Percentiles rank a stretch among this genome's conserved stretches.
Evolutionary conservation across 495 filamentous ascomycete species (phyloP).

Genomic region (Xylaria acuta): DNA sequence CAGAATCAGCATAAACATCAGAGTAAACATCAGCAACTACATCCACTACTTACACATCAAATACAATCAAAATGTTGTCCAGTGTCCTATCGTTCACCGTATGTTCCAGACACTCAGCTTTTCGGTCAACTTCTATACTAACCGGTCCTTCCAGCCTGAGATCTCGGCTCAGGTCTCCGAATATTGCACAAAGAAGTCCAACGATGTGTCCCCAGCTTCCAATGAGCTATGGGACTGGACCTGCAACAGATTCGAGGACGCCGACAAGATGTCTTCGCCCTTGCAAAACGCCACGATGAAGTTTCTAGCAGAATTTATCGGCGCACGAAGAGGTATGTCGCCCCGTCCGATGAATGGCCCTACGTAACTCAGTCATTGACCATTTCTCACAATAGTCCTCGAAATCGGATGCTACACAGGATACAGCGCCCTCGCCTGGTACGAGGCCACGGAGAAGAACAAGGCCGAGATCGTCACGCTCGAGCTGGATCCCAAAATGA

Average conservation of each 20-base stretch:
- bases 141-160: conserved; percentile 19
- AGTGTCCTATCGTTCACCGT: conserved; percentile 20
- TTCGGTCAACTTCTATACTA: neutral
- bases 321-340: conserved; percentile 18
- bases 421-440: conserved; percentile 46
- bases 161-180: conserved; percentile 33
- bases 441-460: conserved; percentile 35
- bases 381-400: conserved; percentile 35
- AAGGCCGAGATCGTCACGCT: conserved; percentile 31
- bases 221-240: conserved; percentile 33
- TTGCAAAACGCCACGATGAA: conserved; percentile 37
- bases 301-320: conserved; percentile 30
- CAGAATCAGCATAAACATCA: neutral
- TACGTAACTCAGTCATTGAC: neutral
- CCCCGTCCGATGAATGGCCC: neutral
- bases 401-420: conserved; percentile 47
- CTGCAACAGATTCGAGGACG: conserved; percentile 21
- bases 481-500: conserved; percentile 37
- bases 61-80: conserved; percentile 9
- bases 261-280: conserved; percentile 15
- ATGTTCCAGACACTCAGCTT: neutral
- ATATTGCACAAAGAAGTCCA: conserved; percentile 40
- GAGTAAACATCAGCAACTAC: neutral
- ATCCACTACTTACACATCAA: neutral
- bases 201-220: conserved; percentile 27